A percentile compares a stretch with the other conserved stretches of the same genome.
Evolutionary conservation across 2,329 filamentous ascomycete genomes (phyloP).

Genomic region (Fusarium chaquense): DNA sequence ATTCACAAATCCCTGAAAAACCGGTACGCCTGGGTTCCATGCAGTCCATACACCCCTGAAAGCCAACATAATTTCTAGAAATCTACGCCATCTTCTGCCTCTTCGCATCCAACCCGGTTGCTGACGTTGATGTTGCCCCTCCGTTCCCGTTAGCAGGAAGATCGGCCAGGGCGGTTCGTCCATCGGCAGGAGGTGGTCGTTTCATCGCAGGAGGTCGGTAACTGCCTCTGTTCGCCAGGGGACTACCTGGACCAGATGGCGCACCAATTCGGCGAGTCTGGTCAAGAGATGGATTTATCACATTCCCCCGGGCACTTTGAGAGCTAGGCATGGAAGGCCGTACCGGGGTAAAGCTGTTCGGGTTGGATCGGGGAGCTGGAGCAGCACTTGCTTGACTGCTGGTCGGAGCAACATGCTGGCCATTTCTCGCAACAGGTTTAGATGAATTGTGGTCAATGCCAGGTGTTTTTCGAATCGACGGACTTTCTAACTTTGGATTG

Average conservation of each 20-base stretch:
- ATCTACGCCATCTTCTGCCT: constrained; percentile 61
- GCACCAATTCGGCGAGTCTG: constrained; percentile 69
- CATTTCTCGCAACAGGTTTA: constrained; percentile 73
- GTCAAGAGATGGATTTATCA: constrained; percentile 67
- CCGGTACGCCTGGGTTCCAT: constrained; percentile 37
- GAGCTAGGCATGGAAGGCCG: constrained; percentile 48
- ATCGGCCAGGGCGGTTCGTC: constrained; percentile 63
- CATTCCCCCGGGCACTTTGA: constrained; percentile 53
- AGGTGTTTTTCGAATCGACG: constrained; percentile 88
- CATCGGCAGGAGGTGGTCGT: constrained; percentile 56
- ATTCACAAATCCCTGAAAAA: constrained; percentile 19
- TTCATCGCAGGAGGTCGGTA: constrained; percentile 72
- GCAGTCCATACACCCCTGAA: constrained; percentile 7
- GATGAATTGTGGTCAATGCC: constrained; percentile 86
- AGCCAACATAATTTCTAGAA: constrained; percentile 4
- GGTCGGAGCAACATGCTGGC: constrained; percentile 64
- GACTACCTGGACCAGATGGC: constrained; percentile 66
- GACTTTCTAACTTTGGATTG: constrained; percentile 80
- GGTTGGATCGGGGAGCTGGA: constrained; percentile 40
- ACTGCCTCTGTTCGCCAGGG: constrained; percentile 67
- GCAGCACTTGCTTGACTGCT: constrained; percentile 45
- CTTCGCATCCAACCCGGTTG: constrained; percentile 60
- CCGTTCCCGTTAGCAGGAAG: constrained; percentile 60
- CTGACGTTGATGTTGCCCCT: constrained; percentile 35
- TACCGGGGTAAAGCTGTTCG: constrained; percentile 49